Conservation (phyloP, 371 early-diverging fungal species). For the Saksenaea vasiformis region DNA sequence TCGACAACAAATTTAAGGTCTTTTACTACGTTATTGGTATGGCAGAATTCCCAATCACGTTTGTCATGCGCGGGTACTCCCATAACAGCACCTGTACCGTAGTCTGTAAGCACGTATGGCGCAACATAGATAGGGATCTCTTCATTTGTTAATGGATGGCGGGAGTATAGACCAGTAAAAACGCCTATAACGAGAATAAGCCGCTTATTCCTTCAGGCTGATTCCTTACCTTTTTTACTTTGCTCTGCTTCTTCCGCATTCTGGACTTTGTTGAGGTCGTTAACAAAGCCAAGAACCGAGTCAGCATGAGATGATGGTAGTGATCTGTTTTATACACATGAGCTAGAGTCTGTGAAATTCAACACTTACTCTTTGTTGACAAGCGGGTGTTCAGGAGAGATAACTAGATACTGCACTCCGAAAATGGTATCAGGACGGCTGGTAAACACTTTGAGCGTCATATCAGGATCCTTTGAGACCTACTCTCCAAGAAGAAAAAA, state of each 20-base stretch:
- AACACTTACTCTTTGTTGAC: constrained; percentile 34
- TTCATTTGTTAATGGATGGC: constrained; percentile 65
- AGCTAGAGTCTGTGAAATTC: neutral
- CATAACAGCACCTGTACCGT: constrained; percentile 90
- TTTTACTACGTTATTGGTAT: constrained; percentile 44
- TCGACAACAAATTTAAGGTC: constrained; percentile 53
- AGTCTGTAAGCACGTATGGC: constrained; percentile 77
- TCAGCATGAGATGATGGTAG: constrained; percentile 54
- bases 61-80: constrained; percentile 86
- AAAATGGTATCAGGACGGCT: constrained; percentile 79
- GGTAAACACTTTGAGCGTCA: constrained; percentile 72
- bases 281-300: constrained; percentile 54
- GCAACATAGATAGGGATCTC: constrained; percentile 77
- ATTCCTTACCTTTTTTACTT: constrained; percentile 38
- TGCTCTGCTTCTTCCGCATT: constrained; percentile 51
- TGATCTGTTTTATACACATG: constrained; percentile 11
- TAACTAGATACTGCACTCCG: constrained; percentile 78
- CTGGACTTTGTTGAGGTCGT: constrained; percentile 47
- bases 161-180: constrained; percentile 68
- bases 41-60: constrained; percentile 75
- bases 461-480: neutral
- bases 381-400: constrained; percentile 71
- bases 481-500: neutral
- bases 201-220: neutral
- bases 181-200: constrained; percentile 38